These are phyloP conservation scores for Climacium dendroides DNA, from an alignment of 225 moss, liverwort and hornwort species.

Conservation along the genomic window DNA sequence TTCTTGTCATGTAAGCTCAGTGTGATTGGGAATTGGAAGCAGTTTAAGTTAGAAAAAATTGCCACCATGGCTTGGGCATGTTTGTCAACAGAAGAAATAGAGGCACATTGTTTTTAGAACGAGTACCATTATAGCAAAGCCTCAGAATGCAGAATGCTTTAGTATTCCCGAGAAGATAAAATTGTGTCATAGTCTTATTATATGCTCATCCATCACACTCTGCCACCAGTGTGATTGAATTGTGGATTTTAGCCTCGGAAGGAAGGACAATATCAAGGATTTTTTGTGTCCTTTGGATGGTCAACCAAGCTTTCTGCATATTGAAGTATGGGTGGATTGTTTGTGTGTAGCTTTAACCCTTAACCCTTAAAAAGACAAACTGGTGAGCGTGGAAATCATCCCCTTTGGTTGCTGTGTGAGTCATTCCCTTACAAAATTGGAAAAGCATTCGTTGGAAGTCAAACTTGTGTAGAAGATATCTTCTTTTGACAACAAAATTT, in stretches of 20 bases:
- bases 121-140: background rate
- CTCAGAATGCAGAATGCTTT: background rate
- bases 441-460: too few relatives aligned
- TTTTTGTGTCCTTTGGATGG: background rate
- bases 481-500: too few relatives aligned
- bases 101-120: background rate
- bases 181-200: background rate
- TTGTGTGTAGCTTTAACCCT: too few relatives aligned
- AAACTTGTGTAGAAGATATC: too few relatives aligned
- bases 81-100: background rate
- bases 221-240: background rate
- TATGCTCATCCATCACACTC: background rate
- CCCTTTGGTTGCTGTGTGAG: too few relatives aligned
- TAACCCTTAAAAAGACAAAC: too few relatives aligned
- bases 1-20: background rate
- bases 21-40: too few relatives aligned
- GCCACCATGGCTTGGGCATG: background rate
- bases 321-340: background rate
- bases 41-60: background rate
- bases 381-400: too few relatives aligned
- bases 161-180: background rate
- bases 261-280: background rate
- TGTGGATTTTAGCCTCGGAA: fast-evolving
- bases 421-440: too few relatives aligned
- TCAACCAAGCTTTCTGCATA: background rate